Percentiles rank a stretch among this genome's conserved stretches.
These are phyloP conservation scores for Pichia sp. DNA, from an alignment of 1,139 yeast species.

Conservation along the genomic window DNA sequence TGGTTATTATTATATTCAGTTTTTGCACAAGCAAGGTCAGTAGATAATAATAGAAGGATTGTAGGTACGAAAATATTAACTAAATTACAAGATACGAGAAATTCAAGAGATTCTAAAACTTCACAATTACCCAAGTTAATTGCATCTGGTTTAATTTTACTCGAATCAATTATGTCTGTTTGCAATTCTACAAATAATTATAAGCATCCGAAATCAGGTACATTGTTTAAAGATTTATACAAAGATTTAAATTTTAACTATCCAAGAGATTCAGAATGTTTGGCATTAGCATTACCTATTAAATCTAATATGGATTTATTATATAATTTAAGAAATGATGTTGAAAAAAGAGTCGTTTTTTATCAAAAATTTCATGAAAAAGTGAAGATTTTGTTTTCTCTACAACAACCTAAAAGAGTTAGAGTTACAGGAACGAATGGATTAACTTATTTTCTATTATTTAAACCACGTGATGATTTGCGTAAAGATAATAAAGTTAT, in stretches of 20 bases:
- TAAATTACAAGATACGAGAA: constrained; percentile 24
- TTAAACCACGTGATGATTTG: constrained; percentile 85
- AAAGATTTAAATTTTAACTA: constrained; percentile 45
- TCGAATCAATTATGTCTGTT: constrained; percentile 28
- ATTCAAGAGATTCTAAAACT: background rate
- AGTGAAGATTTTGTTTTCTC: constrained; percentile 67
- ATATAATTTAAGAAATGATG: constrained; percentile 34
- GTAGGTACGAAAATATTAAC: constrained; percentile 44
- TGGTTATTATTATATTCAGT: constrained; percentile 82
- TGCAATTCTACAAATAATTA: constrained; percentile 17
- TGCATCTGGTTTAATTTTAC: constrained; percentile 20
- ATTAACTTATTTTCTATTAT: constrained; percentile 59
- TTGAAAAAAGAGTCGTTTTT: constrained; percentile 37
- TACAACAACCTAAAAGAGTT: constrained; percentile 82
- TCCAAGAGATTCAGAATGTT: constrained; percentile 44
- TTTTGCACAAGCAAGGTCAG: constrained; percentile 66
- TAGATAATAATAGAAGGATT: constrained; percentile 49
- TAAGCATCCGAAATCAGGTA: constrained; percentile 12
- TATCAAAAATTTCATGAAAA: constrained; percentile 53
- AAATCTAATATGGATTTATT: constrained; percentile 64
- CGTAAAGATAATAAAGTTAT: constrained; percentile 92
- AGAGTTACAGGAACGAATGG: constrained; percentile 78
- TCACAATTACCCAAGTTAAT: constrained; percentile 6
- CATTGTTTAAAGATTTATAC: constrained; percentile 14
- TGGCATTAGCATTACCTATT: constrained; percentile 73